Evolutionary conservation across 2,329 filamentous ascomycete species (phyloP), one percentile per base, ranked within the genome.

Genomic region (Zelopaecilomyces penicillatus): DNA sequence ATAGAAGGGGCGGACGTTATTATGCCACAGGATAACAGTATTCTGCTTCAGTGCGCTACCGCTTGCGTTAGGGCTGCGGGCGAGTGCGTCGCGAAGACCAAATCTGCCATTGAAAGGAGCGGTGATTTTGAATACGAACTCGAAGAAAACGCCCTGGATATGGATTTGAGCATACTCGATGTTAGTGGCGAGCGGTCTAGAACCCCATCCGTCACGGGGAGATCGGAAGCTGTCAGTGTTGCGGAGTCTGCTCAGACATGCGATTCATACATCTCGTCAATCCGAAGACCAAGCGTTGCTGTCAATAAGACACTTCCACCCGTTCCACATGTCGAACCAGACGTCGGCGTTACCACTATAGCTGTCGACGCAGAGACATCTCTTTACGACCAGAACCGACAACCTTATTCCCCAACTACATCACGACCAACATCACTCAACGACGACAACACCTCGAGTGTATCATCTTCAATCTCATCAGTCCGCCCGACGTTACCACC

Each of bases 81-180:
- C 35, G 89, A 95, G 54, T 96, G 91, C 63, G 85, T 95, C 19
- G 83, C 85, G 5, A 91, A 90, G 65, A 85, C 90, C 8, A 88
- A 88, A 56, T 75, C 80, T 60, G 81, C 94, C 37, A 84, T 98
- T 46, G 89, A 95, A 65, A 78, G 85, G 49, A 88, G 93, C 51
- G 89, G 90, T 19, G 90, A 95, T 62, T 95, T 95, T 52, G 89
- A 95, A 62, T 80, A 90, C 53, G 87, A 95, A 60, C 73, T 86
- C 44, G 80, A 85, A 52, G 67, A 66, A 12, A 64, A 58, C 50
- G 65, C 71, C 30, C 64, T 85, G 28, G 75, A 73, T 6, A 72
- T 83, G 42, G 76, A 81, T 50, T 60, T 80, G 29, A 64, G 61
- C 11, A 63, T 73, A n/a, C 64, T 80, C 38, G 69, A 77, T 43